Base-by-base conservation (phyloP, 2,329 filamentous ascomycete genomes). In the Colletotrichum lupini region DNA sequence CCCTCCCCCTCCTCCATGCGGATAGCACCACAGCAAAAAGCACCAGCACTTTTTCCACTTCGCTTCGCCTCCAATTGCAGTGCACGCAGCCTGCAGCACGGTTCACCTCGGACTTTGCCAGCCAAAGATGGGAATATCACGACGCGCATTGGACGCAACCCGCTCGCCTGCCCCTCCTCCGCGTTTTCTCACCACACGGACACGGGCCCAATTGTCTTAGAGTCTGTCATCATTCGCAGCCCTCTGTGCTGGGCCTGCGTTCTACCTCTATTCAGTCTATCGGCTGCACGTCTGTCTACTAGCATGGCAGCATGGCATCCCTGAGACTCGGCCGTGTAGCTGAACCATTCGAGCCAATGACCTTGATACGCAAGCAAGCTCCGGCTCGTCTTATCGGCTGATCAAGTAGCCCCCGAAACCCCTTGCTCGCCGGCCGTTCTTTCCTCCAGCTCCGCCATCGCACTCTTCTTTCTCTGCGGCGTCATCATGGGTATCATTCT, bases 31-130 rank as follows among this genome's bases (percentile, higher is more conserved):
- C 37, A 42, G 37, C 37, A 42, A 37, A 37, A 37, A 37, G 42
- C 19, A n/a, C 53, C 53, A 22, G 35, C n/a, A 46, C 66, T 73
- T 73, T 70, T 73, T 72, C 70, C 66, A 73, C 67, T 65, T 73
- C 42, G 66, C 58, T 68, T 60, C 52, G 37, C 55, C 55, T 57
- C 52, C 30, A 55, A 30, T 55, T 56, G 42, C n/a, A 42, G 12
- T 42, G 37, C 37, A 42, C 16, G 14, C 37, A 42, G 14, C 14
- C 37, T 53, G 16, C 42, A 49, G 42, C 49, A 42, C 42, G 32
- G 46, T 35, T 56, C 42, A n/a, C 8, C 14, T 66, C 32, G 49
- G 28, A 22, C 22, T 67, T 57, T 28, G 42, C 46, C 64, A 26
- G 32, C 24, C 55, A n/a, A n/a, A 24, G 19, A 30, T 22, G 37